Base-by-base conservation (phyloP, 768 basidiomycete species). In the Kwoniella botswanensis region DNA sequence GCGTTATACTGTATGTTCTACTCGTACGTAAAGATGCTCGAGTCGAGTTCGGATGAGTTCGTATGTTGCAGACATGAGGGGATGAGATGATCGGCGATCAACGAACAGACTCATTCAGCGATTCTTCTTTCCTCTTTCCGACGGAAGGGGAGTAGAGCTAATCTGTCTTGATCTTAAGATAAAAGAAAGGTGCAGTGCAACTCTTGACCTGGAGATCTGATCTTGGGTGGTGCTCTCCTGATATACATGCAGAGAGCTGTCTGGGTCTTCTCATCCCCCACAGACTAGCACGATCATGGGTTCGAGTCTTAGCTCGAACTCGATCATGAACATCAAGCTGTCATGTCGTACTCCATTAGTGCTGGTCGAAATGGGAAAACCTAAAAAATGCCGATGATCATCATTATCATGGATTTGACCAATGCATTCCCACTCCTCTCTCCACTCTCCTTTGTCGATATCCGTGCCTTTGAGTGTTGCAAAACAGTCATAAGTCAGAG, bases 61-160 rank as follows among this genome's bases (percentile, higher is more conserved):
- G 54, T 55, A 55, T 43, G 6, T 11, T 42, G 13, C 13, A 44
- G 42, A 42, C 2, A 50, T 3, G 21, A 26, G 10, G 21, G 13
- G 42, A 43, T 61, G 42, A 43, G 59, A 35, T 46, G 59, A 61
- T 61, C 59, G 59, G 59, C 59, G 59, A 61, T 42, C 4, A n/a
- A 55, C 24, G 54, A 55, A 24, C 50, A 52, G 1, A 52, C 50
- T 52, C 13, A 55, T 22, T 18, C 21, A 12, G 15, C 46, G 46
- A 50, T 18, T 50, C 18, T 13, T 50, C 46, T 15, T 50, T 50
- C 35, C 17, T 50, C 13, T 13, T 50, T 50, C 46, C 46, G 46
- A 50, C 15, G 46, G 46, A 50, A 50, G 12, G 35, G 6, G 7
- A 7, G 35, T 7, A 35, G 35, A 35, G 1, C 35, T 35, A 35